phyloP scores from a whole-genome alignment of 192 early-diverging fungal species.

The Coemansia sp. region DNA sequence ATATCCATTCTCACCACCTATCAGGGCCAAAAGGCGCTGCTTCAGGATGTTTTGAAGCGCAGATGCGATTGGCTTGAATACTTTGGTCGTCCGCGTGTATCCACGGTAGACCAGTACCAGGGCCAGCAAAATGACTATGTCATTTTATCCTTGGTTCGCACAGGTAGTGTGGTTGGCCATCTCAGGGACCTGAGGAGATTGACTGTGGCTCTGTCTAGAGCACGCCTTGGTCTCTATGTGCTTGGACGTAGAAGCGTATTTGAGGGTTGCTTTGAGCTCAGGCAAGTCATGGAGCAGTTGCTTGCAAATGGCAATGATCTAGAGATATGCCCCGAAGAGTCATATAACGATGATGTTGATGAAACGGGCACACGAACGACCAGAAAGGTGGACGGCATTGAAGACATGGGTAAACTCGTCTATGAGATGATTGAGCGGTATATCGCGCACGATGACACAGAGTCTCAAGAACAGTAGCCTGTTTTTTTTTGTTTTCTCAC shows the following conservation, averaged over 20 bases:
- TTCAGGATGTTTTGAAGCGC: constrained; percentile 81
- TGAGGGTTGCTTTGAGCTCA: constrained; percentile 78
- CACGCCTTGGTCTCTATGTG: constrained; percentile 90
- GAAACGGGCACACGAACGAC: constrained; percentile 15
- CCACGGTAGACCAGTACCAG: constrained; percentile 97
- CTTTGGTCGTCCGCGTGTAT: constrained; percentile 76
- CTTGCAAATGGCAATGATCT: constrained; percentile 56
- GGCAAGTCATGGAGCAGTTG: constrained; percentile 61
- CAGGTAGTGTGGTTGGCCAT: constrained; percentile 83
- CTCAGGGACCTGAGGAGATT: constrained; percentile 89
- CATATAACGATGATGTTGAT: constrained; percentile 40
- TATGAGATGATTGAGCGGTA: constrained; percentile 17
- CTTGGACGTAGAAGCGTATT: constrained; percentile 78
- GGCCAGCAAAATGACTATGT: constrained; percentile 95
- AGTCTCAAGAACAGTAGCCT: neutral
- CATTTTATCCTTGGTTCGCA: constrained; percentile 90
- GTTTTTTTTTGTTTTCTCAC: neutral
- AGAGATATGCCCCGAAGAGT: constrained; percentile 55
- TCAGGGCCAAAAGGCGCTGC: constrained; percentile 92
- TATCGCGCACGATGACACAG: neutral
- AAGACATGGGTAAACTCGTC: constrained; percentile 29
- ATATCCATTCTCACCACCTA: constrained; percentile 96
- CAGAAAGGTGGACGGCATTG: constrained; percentile 20
- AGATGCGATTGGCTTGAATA: constrained; percentile 85
- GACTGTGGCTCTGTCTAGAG: constrained; percentile 91